Conservation (phyloP, 129 eudicot species). For the Flaveria bidentis region DNA sequence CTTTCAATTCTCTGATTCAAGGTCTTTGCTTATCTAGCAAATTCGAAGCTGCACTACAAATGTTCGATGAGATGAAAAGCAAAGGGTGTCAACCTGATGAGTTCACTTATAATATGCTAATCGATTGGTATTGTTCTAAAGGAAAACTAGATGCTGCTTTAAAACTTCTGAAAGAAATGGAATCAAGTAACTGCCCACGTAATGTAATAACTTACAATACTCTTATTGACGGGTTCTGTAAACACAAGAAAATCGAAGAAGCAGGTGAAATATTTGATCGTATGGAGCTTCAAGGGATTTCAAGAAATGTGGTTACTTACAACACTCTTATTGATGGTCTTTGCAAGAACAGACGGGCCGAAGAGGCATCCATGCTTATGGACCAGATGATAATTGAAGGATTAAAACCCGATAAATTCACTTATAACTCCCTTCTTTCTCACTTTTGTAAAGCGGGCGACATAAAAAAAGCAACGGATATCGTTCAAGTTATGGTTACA, state of each 20-base stretch:
- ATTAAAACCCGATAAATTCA: conserved; percentile 75
- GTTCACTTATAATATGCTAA: conserved; percentile 80
- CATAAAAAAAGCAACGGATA: conserved; percentile 80
- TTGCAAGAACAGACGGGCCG: conserved; percentile 56
- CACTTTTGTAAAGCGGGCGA: conserved; percentile 85
- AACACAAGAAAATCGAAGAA: conserved; percentile 63
- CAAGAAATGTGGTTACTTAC: conserved; percentile 70
- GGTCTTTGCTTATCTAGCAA: conserved; percentile 79
- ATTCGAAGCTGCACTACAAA: conserved; percentile 53
- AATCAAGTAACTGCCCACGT: conserved; percentile 67
- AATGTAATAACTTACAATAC: conserved; percentile 73
- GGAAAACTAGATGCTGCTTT: conserved; percentile 74
- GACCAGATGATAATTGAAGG: conserved; percentile 95
- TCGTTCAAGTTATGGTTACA: conserved; percentile 81
- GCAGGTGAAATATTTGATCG: conserved; percentile 91
- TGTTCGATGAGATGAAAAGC: conserved; percentile 70
- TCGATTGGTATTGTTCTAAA: conserved; percentile 67
- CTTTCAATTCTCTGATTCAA: conserved; percentile 79
- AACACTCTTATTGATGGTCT: conserved; percentile 83
- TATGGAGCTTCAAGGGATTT: conserved; percentile 88
- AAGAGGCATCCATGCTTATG: conserved; percentile 86
- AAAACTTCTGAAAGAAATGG: conserved; percentile 75
- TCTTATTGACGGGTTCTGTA: conserved; percentile 82
- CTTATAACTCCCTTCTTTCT: conserved; percentile 80
- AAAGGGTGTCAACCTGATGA: conserved; percentile 90